Percentiles rank a stretch among this genome's conserved stretches.
These are phyloP conservation scores for Trichocladium uniseriatum DNA, from an alignment of 495 filamentous ascomycete genomes.

Conservation along the genomic window DNA sequence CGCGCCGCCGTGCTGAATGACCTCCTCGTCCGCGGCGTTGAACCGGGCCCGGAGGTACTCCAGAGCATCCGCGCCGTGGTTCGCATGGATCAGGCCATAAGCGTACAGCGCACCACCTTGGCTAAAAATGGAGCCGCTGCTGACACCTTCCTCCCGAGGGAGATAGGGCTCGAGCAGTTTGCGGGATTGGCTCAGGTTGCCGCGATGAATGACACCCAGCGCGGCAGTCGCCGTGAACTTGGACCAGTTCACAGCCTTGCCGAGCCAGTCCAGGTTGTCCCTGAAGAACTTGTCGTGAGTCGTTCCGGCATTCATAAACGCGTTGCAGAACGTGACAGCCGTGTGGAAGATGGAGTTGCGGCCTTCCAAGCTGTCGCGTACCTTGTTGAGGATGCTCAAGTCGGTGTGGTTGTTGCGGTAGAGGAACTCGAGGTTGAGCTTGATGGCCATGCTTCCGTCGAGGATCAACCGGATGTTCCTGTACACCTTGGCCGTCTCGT, in stretches of 20 bases:
- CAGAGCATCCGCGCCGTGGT: conserved; percentile 88
- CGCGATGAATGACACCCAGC: conserved; percentile 90
- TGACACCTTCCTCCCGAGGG: conserved; percentile 59
- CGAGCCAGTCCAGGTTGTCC: conserved; percentile 95
- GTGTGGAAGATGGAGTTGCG: conserved; percentile 98
- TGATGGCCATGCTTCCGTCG: conserved; percentile 81
- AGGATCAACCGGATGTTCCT: conserved; percentile 78
- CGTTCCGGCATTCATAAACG: conserved; percentile 99
- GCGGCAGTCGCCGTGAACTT: conserved; percentile 98
- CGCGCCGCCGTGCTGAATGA: conserved; percentile 94
- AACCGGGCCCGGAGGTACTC: conserved; percentile 84
- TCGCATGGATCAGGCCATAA: conserved; percentile 92
- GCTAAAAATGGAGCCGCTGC: conserved; percentile 78
- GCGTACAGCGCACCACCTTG: conserved; percentile 94
- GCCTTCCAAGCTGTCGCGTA: conserved; percentile 88
- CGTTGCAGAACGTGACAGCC: conserved; percentile 92
- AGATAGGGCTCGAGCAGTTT: conserved; percentile 94
- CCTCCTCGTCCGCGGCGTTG: conserved; percentile 77
- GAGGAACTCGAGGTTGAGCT: conserved; percentile 90
- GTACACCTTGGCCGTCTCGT: conserved; percentile 52
- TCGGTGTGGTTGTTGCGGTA: conserved; percentile 85
- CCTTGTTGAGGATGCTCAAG: conserved; percentile 82
- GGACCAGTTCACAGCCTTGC: conserved; percentile 99
- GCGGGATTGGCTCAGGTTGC: conserved; percentile 84
- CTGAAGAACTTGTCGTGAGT: conserved; percentile 96